Evolutionary conservation across 192 early-diverging fungal genomes (phyloP), one percentile per base, ranked within the genome.

Genomic region (Gamsiella multidivaricata): DNA sequence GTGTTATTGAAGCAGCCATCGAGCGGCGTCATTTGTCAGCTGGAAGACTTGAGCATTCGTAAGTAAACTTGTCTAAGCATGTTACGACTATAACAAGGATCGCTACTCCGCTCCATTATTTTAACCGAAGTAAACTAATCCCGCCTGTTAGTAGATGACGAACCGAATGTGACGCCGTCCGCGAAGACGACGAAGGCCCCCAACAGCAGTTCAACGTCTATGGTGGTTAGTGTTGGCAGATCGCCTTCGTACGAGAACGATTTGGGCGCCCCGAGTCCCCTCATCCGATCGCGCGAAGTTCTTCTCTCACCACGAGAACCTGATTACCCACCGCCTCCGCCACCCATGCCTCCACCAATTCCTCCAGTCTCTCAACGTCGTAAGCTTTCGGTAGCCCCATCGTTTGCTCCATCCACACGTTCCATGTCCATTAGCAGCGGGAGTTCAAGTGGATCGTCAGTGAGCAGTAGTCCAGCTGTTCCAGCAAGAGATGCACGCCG

Each of bases 341-440:
- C 65, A 37, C 39, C 65, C 0, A 43, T 78, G 0, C 66, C 74
- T 8, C 74, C 74, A 34, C 74, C 74, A 42, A 58, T 78, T 23
- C 74, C 74, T n/a, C 66, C 74, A 50, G 54, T 69, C 33, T 61
- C 74, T 20, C 74, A 78, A 23, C 34, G 74, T 36, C 47, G 74
- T 14, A 78, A 69, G 29, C 60, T 63, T 22, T 78, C 74, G 2
- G 54, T 39, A 4, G 65, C 74, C 5, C 28, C 74, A 8, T 69
- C 65, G 0, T 51, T 58, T 25, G 45, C 33, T 6, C 45, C 65
- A 1, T 64, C 65, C 2, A 9, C 51, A 9, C 65, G 74, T 5
- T 78, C 74, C 54, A 78, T 78, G 74, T 78, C 74, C 11, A 37
- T 78, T 1, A 78, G 74, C 61, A 78, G 74, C 32, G 32, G 61